Evolutionary conservation across 164 flowering plant species (phyloP).

Genomic region (Warburgia ugandensis): DNA sequence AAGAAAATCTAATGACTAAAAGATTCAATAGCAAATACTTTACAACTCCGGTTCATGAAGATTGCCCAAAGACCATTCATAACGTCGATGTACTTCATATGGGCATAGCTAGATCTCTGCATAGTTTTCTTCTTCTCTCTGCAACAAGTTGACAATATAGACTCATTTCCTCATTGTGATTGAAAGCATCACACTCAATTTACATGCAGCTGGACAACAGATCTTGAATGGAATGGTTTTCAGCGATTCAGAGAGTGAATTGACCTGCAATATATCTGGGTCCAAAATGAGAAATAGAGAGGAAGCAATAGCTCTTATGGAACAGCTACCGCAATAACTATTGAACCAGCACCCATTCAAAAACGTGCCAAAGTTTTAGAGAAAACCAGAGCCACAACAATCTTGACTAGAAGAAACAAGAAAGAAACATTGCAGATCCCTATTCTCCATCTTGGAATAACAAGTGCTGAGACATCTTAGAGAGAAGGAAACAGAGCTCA

Average conservation of each 20-base stretch:
- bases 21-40: too few relatives aligned
- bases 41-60: too few relatives aligned
- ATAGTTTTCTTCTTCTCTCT: too few relatives aligned
- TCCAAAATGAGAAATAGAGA: constrained; percentile 15
- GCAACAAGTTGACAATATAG: too few relatives aligned
- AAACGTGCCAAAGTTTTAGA: constrained; percentile 6
- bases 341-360: constrained; percentile 1
- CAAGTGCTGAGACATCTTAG: constrained; percentile 13
- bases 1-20: too few relatives aligned
- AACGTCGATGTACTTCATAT: too few relatives aligned
- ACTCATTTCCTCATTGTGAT: too few relatives aligned
- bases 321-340: constrained; percentile 5
- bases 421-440: constrained; percentile 18
- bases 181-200: too few relatives aligned
- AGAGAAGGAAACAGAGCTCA: constrained; percentile 24
- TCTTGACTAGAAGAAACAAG: constrained; percentile 13
- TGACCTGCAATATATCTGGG: constrained; percentile 27
- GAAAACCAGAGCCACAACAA: background rate
- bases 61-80: too few relatives aligned
- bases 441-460: constrained; percentile 13
- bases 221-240: constrained; percentile 19
- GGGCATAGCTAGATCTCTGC: too few relatives aligned
- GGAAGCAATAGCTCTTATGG: constrained; percentile 2
- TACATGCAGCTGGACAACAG: constrained; percentile 8
- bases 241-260: constrained; percentile 25